Base-by-base conservation (phyloP, 805 yeast genomes). In the Metschnikowia bowlesiae region DNA sequence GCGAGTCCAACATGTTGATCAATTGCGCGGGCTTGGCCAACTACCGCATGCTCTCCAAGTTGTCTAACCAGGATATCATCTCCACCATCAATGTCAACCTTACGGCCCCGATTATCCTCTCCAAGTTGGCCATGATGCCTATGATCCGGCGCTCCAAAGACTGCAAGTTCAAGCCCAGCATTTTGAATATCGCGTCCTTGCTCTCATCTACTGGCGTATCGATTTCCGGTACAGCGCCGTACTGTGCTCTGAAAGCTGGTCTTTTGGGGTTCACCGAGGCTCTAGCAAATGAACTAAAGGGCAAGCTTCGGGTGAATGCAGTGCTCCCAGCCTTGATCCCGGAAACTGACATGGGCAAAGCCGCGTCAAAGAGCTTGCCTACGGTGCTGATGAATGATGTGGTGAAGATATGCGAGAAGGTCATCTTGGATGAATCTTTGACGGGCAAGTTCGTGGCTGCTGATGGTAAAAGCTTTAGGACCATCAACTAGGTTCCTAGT, bases 1-100 rank as follows among this genome's bases (percentile, higher is more conserved):
- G 71, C 36, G 63, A 64, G 0, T 63, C 71, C 6, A 71, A 78
- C 31, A 73, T 82, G 2, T 67, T 85, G 14, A 70, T 85, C 22
- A 85, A 85, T 57, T 67, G 91, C 64, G 88, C 88, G 0, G 89
- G 96, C 0, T 58, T 82, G 1, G 71, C 89, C 4, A 89, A 83
- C 55, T 69, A 75, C 30, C 67, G 75, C 1, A 67, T 88, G 28
- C 63, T 87, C 3, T 56, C 77, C 18, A 59, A 70, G 22, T 74
- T 83, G 1, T 53, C 73, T 2, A 61, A 64, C 0, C 61, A 65
- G 0, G 73, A 73, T 16, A 78, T 87, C 11, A 60, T 66, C 2
- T 50, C 66, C 1, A 68, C 87, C 2, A 61, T 87, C 3, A 69
- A 68, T 26, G 71, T 81, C 34, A 89, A 89, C 61, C 68, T 89